Conservation (phyloP, 352 stramenopile species). For the Halophytophthora batemanensis region DNA sequence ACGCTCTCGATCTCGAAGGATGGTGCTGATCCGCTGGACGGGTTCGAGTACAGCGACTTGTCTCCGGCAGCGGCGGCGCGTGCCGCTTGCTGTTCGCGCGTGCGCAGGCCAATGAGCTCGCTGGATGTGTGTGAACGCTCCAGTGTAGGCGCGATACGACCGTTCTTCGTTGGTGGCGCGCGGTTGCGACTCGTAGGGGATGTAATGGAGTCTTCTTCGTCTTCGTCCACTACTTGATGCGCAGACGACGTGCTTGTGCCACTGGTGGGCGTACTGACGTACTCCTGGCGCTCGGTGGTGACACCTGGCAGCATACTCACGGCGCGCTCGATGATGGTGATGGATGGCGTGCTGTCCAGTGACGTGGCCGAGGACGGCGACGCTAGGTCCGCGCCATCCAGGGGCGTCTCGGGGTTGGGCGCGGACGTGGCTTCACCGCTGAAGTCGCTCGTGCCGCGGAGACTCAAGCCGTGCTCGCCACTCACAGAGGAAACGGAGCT, state of each 20-base stretch:
- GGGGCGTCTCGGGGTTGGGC: constrained; percentile 29
- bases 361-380: constrained; percentile 41
- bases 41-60: constrained; percentile 38
- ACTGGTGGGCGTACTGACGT: constrained; percentile 20
- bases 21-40: constrained; percentile 37
- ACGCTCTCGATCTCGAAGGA: constrained; percentile 87
- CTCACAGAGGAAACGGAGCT: background rate
- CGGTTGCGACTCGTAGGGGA: too few species aligned
- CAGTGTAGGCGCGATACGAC: constrained; percentile 41
- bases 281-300: constrained; percentile 30
- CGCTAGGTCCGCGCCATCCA: constrained; percentile 34
- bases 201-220: too few species aligned
- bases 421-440: constrained; percentile 25
- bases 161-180: constrained; percentile 3
- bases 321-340: constrained; percentile 37
- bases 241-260: constrained; percentile 8
- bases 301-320: constrained; percentile 27
- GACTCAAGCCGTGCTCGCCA: background rate
- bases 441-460: constrained; percentile 23
- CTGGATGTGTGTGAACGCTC: constrained; percentile 72
- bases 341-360: constrained; percentile 39
- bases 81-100: constrained; percentile 46
- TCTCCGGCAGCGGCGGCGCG: constrained; percentile 15
- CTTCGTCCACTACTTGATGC: background rate
- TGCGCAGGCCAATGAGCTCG: constrained; percentile 60